Evolutionary conservation across 768 basidiomycete genomes (phyloP).

Genomic region (Hygrophoropsis aurantiaca): DNA sequence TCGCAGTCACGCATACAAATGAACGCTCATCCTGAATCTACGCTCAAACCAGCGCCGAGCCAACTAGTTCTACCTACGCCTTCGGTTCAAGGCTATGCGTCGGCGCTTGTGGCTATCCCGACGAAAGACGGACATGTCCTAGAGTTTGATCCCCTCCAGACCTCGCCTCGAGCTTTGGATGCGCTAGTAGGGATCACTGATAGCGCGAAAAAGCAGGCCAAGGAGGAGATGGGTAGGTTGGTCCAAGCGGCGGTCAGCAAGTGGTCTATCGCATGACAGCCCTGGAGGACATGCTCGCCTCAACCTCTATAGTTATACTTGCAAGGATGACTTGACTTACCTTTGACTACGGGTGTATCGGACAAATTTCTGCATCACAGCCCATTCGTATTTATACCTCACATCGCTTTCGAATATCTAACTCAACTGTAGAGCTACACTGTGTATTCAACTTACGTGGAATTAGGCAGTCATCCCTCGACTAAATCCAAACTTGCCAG

Average conservation of each 20-base stretch:
- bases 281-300: too few relatives aligned
- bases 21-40: constrained; percentile 10
- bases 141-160: constrained; percentile 79
- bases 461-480: constrained; percentile 15
- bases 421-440: too few relatives aligned
- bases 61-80: constrained; percentile 7
- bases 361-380: too few relatives aligned
- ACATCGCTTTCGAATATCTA: too few relatives aligned
- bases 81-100: constrained; percentile 25
- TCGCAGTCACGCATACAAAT: constrained; percentile 35
- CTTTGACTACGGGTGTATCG: too few relatives aligned
- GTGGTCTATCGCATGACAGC: constrained; percentile 41
- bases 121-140: constrained; percentile 80
- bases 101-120: constrained; percentile 73
- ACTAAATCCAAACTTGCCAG: constrained; percentile 46
- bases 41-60: constrained; percentile 1
- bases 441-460: not conserved
- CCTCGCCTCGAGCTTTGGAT: constrained; percentile 71
- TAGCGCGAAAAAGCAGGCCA: constrained; percentile 81
- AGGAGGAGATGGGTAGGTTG: constrained; percentile 70
- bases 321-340: too few relatives aligned
- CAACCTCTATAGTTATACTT: too few relatives aligned
- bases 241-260: constrained; percentile 74
- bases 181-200: constrained; percentile 76
- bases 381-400: too few relatives aligned